Evolutionary conservation across 805 yeast genomes (phyloP).

Genomic region (Hemisphaericaspora nanyangensis): DNA sequence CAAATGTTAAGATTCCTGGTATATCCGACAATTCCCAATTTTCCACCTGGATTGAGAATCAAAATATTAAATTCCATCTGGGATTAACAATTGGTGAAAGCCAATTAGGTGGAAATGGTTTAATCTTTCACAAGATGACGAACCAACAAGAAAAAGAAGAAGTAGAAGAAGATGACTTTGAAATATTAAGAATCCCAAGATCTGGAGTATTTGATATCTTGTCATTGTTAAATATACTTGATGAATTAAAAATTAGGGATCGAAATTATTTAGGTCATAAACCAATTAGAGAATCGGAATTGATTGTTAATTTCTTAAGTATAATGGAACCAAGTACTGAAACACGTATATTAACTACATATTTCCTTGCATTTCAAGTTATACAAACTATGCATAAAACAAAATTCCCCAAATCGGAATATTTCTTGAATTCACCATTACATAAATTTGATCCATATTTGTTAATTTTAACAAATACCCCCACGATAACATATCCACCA

Average conservation of each 20-base stretch:
- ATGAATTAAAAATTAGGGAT: slow-evolving; percentile 16
- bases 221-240: slow-evolving; percentile 15
- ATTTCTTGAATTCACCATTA: slow-evolving; percentile 8
- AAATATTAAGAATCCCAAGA: slow-evolving; percentile 19
- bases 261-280: neutral
- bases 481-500: slow-evolving; percentile 10
- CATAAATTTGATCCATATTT: slow-evolving; percentile 13
- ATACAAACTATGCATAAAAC: slow-evolving; percentile 1
- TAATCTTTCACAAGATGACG: slow-evolving; percentile 14
- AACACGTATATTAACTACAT: slow-evolving; percentile 23
- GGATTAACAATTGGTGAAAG: slow-evolving; percentile 16
- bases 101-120: slow-evolving; percentile 30
- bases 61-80: slow-evolving; percentile 13
- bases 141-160: neutral
- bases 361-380: slow-evolving; percentile 21
- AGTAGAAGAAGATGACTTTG: slow-evolving; percentile 8
- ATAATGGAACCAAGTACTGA: slow-evolving; percentile 23
- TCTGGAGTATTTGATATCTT: slow-evolving; percentile 17
- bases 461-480: slow-evolving; percentile 16
- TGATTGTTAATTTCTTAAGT: slow-evolving; percentile 18
- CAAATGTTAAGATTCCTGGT: slow-evolving; percentile 8
- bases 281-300: slow-evolving; percentile 13
- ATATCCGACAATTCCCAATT: slow-evolving; percentile 6
- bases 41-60: slow-evolving; percentile 10
- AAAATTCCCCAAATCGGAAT: slow-evolving; percentile 1